phyloP scores from a whole-genome alignment of 2,329 filamentous ascomycete genomes.

The Neopestalotiopsis clavispora region DNA sequence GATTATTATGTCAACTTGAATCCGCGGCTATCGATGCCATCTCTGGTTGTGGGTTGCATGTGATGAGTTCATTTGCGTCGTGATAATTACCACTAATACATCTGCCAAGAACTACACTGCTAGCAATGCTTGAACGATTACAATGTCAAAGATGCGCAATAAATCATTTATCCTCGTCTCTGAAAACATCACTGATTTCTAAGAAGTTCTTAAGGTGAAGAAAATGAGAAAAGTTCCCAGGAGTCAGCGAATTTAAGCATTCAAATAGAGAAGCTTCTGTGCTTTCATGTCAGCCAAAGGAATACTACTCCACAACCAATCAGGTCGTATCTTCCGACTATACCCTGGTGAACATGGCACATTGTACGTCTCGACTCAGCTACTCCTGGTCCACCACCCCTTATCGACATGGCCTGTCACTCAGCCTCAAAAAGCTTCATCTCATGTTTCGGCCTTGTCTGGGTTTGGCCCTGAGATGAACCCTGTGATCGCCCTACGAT shows the following conservation, averaged over 20 bases:
- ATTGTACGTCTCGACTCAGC: constrained; percentile 7
- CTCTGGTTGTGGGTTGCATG: too few species aligned
- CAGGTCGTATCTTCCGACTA: not conserved
- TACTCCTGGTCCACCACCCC: not conserved
- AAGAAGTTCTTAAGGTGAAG: too few species aligned
- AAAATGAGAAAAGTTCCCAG: too few species aligned
- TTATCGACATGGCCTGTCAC: not conserved
- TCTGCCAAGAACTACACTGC: too few species aligned
- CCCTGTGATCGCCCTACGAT: constrained; percentile 13
- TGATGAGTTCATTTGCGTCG: too few species aligned
- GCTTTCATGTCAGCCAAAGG: not conserved
- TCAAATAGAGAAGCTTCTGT: not conserved
- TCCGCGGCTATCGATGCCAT: not conserved
- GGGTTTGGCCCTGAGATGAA: not conserved
- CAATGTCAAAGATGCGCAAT: too few species aligned
- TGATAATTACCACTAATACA: too few species aligned
- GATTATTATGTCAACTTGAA: not conserved
- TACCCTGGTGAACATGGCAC: constrained; percentile 12
- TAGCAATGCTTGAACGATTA: too few species aligned
- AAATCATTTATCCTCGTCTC: too few species aligned
- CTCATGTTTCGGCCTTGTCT: constrained; percentile 17
- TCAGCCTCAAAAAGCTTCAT: constrained; percentile 16
- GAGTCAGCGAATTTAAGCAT: too few species aligned
- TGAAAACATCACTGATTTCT: too few species aligned
- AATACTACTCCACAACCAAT: not conserved